Percentiles rank a stretch among this genome's conserved stretches.
These are phyloP conservation scores for Scleroderma bovista DNA, from an alignment of 768 basidiomycete genomes.

Conservation along the genomic window DNA sequence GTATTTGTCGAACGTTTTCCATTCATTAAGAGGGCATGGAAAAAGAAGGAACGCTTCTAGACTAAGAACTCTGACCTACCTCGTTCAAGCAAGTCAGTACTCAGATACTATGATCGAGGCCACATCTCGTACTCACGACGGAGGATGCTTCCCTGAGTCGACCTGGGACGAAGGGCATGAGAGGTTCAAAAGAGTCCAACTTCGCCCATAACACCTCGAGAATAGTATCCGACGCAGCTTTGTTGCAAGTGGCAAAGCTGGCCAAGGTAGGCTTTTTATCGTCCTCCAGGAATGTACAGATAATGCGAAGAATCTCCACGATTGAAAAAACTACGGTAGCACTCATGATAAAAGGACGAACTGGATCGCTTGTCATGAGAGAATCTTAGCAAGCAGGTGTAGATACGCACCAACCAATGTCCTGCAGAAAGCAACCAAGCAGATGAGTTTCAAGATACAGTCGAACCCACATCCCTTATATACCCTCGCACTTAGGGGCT, in stretches of 20 bases:
- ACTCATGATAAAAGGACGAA: too few species aligned
- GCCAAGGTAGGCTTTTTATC: constrained; percentile 4
- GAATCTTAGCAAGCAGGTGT: too few species aligned
- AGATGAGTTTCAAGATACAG: too few species aligned
- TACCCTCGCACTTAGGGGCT: too few species aligned
- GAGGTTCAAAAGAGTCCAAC: not conserved
- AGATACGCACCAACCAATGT: too few species aligned
- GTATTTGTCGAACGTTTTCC: constrained; percentile 4
- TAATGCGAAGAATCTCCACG: not conserved
- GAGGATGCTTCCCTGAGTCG: not conserved
- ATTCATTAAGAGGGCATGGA: not conserved
- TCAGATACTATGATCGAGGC: not conserved
- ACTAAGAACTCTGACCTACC: not conserved
- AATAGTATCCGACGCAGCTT: constrained; percentile 1
- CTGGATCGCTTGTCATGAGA: not conserved
- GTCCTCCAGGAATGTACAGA: not conserved
- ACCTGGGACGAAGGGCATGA: constrained; percentile 1
- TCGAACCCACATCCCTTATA: too few species aligned
- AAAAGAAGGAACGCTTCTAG: not conserved
- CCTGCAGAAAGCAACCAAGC: too few species aligned
- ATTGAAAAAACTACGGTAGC: not conserved
- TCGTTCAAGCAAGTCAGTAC: not conserved
- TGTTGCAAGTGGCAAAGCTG: not conserved
- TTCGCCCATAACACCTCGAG: constrained; percentile 3
- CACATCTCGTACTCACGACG: not conserved